Base-by-base conservation (phyloP, 164 flowering plant genomes). In the Echeveria elegans region DNA sequence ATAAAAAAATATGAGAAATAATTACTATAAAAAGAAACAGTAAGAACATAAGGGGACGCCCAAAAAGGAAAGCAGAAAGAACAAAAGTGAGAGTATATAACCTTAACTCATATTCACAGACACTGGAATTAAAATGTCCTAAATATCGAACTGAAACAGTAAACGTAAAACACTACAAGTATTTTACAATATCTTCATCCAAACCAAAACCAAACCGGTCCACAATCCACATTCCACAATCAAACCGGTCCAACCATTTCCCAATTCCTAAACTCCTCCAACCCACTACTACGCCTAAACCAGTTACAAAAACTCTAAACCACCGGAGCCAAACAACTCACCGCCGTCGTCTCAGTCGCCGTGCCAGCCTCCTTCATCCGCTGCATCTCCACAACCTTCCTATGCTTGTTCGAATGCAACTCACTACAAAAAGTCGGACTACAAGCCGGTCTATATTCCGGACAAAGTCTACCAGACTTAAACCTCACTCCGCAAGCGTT, bases 321-420 rank as follows among this genome's bases (percentile, higher is more conserved):
- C 52, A 72, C 77, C 28, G 71, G 70, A 34, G 37, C 37, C 37
- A 34, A 34, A 34, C 37, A 18, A 65, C 66, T 28, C 78, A 21
- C 82, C 74, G 78, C 41, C 12, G 73, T 78, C n/a, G 74, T 34
- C 78, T 19, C 82, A 73, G 78, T 37, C 12, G 73, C 79, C n/a
- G 74, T 34, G 16, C 19, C 52, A 16, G 40, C 7, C 66, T 82
- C 87, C 72, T 81, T 86, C 75, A 79, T 77, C 69, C 74, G 74
- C 69, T 88, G 73, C 90, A 86, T 86, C 74, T 86, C 90, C 69
- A 86, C 58, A 56, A 84, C 90, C 72, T 82, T 86, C 66, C 90
- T 76, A 83, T 86, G 90, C 71, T 78, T 77, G 71, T 86, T 86
- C 14, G 90, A 86, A 71, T 86, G 90, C 58, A 78, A 6, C n/a